Base-by-base conservation (phyloP, 305 asterid genomes). In the Striga hermonthica region DNA sequence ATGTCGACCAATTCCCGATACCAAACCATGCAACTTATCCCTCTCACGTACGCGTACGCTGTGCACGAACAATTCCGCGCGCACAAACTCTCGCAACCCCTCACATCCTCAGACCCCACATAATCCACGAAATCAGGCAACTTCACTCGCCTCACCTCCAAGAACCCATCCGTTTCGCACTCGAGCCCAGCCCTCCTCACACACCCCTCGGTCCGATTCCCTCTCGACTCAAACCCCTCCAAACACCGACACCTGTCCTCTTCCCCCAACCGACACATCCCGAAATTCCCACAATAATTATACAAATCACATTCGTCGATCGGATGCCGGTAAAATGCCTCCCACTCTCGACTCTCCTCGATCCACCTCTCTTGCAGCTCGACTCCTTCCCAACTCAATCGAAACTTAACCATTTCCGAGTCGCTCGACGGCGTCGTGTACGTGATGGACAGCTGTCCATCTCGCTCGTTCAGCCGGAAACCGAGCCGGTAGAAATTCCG, bases 11-110 rank as follows among this genome's bases (percentile, higher is more conserved):
- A 79, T 6, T 84, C 82, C 3, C 67, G 10, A 13, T 57, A 47
- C 98, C 98, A 91, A 1, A 81, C 72, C 95, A 91, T 81, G 74
- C 97, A 91, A 58, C 75, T 79, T 45, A 85, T 78, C 16, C 83
- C 83, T 14, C 39, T 75, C 44, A 82, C 88, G 70, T 28, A 75
- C 39, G 95, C 83, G 64, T 74, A 91, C 0, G 87, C 97, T 8
- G 68, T 71, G 74, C 98, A 91, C 0, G 93, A 85, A 72, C 98
- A 91, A 74, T 84, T 84, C 49, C 14, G 48, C 74, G 79, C 38
- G 65, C 98, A 91, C 70, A 45, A n/a, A 1, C 47, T 65, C 65
- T 41, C 35, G 64, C 97, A 90, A 8, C 56, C 83, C 0, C 41
- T 1, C 12, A 0, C 31, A 47, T 7, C 56, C 38, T 78, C 77